Base-by-base conservation (phyloP, 352 stramenopile genomes). In the Globisporangium megalacanthum region DNA sequence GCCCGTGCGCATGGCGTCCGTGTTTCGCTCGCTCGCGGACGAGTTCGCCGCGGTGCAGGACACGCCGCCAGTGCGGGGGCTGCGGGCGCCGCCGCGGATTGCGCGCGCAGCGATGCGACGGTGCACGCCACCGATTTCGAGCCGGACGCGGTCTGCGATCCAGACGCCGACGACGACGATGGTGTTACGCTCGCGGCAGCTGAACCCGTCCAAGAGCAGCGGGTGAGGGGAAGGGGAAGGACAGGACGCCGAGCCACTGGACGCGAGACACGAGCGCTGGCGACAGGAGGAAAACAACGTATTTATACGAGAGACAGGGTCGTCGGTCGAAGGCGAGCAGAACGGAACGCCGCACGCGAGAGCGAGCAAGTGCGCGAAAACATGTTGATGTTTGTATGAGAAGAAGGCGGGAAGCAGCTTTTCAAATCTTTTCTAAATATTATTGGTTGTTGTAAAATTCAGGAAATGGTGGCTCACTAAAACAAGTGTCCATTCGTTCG, bases 41-140 rank as follows among this genome's bases (percentile, higher is more conserved):
- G 79, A 89, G 55, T 89, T 89, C 48, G 77, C 72, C 13, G 79
- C 74, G 4, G 79, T 82, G 52, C 72, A 84, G 35, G 72, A 87
- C 49, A 80, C 77, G 17, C 76, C 73, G 11, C 70, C 72, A 33
- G 63, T 68, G 6, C 67, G 69, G 6, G 63, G 66, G 15, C 62
- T 86, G 14, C 75, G 72, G 5, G 66, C 75, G 10, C 75, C 73
- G 49, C 78, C 78, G 6, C 56, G 60, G 14, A 86, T 86, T 67
- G 73, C 75, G 14, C 62, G 78, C 25, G 70, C 72, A 0, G 69
- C 44, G n/a, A 31, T 73, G 9, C 63, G 75, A 7, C 54, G 69
- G 51, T 79, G 64, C 7, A 73, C 63, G 8, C 66, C 73, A 15
- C 69, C 67, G 47, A 70, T 66, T 22, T 62, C 49, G 11, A 50